Evolutionary conservation across 108 stramenopile genomes (phyloP), one percentile per base, ranked within the genome.

Genomic region (Pseudonitzschia delicatissima): DNA sequence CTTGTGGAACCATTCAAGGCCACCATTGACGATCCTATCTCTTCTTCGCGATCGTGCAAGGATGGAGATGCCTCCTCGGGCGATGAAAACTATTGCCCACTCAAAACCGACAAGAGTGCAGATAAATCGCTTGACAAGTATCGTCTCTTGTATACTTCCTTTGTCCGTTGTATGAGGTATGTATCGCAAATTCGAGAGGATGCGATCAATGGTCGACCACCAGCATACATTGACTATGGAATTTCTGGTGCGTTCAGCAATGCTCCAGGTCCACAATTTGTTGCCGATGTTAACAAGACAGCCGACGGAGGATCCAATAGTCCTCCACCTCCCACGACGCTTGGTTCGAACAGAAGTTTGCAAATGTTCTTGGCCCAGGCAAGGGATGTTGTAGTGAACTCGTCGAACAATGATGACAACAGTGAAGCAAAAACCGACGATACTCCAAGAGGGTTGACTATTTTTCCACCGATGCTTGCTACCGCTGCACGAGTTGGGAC

Each of bases 81-180:
- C 31, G 66, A 66, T 2, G 50, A 52, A 28, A 48, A 31, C n/a
- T 52, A 32, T 27, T 23, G 23, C 21, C 23, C 66, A 18, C 12
- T 64, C 6, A 60, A 53, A 34, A 28, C n/a, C 27, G 23, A 39
- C 35, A 44, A 77, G 50, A 45, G 15, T 17, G 28, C 47, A 39
- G 49, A 5, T 18, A 34, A 37, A 4, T 31, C 37, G 12, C 76
- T 87, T 34, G 87, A 88, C 12, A 77, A 76, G 45, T 88, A 81
- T 57, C 77, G 88, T 26, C 67, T 88, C 40, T 61, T 93, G 62
- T 93, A 90, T 63, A 81, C 87, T 36, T 85, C 87, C 40, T 93
- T 88, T 67, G 80, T 93, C 35, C 70, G 81, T 20, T 93, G 92
- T 73, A 84, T 93, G 80, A 83, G 77, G 52, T 93, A 93, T 50